Evolutionary conservation across 176 grass and related monocot genomes (phyloP).

Genomic region (Miscanthus lutarioriparius): DNA sequence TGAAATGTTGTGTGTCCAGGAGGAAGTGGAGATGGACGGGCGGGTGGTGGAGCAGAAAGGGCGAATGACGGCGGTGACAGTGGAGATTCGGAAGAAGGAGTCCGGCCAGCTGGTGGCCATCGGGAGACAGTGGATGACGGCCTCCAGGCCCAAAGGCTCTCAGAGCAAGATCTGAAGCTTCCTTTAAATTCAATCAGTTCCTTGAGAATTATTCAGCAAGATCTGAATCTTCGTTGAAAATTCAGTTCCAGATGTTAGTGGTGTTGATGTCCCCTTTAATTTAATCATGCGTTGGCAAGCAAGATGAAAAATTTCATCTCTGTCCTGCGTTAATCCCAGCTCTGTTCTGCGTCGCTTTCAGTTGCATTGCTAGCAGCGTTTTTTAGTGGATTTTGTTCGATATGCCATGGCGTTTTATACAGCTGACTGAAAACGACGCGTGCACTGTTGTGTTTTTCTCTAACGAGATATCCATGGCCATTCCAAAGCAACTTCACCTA

Average conservation of each 20-base stretch:
- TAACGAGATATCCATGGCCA: background rate
- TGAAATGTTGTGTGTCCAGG: conserved; percentile 36
- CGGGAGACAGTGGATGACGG: conserved; percentile 72
- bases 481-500: background rate
- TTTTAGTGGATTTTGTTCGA: background rate
- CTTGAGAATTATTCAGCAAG: conserved; percentile 37
- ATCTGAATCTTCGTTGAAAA: conserved; percentile 22
- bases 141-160: conserved; percentile 44
- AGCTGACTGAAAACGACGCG: background rate
- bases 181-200: no score
- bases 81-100: conserved; percentile 61
- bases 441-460: background rate
- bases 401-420: background rate
- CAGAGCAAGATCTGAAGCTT: conserved; percentile 53
- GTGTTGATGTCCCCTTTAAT: background rate
- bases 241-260: background rate
- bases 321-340: background rate
- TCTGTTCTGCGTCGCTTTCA: background rate
- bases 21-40: conserved; percentile 71
- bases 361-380: background rate
- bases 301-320: background rate
- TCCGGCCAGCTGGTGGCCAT: conserved; percentile 59
- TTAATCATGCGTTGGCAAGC: background rate
- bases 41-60: conserved; percentile 59
- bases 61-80: conserved; percentile 60